Base-by-base conservation (phyloP, 2,329 filamentous ascomycete genomes). In the Dryadomyces sulphureus region DNA sequence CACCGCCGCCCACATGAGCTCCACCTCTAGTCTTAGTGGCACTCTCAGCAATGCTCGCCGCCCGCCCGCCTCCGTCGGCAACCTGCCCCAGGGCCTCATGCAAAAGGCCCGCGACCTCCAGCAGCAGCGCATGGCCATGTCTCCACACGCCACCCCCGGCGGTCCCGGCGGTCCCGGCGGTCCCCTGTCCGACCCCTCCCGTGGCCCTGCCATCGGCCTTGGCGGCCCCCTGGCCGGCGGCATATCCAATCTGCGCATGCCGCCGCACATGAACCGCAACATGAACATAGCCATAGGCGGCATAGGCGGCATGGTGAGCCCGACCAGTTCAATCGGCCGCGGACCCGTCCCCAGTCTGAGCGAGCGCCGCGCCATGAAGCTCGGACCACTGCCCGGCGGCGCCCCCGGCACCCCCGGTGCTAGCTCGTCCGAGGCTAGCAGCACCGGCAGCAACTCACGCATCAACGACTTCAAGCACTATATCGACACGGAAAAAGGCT, bases 401-500 rank as follows among this genome's bases (percentile, higher is more conserved):
- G 54, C 54, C 38, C 52, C 48, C 25, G 54, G 54, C 16, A n/a
- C n/a, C n/a, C n/a, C n/a, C n/a, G 27, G 27, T 32, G 9, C 27
- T 9, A 32, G 27, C 27, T 14, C 27, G 7, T 9, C 27, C 27
- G 11, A 4, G 11, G 27, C 50, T 11, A 52, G 48, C 8, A 43
- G 47, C 11, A 48, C 42, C 14, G 50, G 38, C 22, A 43, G 41
- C n/a, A 27, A 36, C 35, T 73, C 73, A 2, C 69, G 73, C 54
- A 60, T 78, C 58, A 72, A 72, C 53, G 73, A 78, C 46, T 79
- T 77, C 56, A 75, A 74, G 27, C 81, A 95, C 52, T 92, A 84
- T 57, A 85, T 98, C 49, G 89, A 98, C 59, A 82, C 87, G 0
- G 85, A 95, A 57, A 86, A 86, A 43, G 92, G 92, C 11, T 93